These are phyloP conservation scores for Cyclocybe cylindracea DNA, from an alignment of 768 basidiomycete species.

Conservation along the genomic window DNA sequence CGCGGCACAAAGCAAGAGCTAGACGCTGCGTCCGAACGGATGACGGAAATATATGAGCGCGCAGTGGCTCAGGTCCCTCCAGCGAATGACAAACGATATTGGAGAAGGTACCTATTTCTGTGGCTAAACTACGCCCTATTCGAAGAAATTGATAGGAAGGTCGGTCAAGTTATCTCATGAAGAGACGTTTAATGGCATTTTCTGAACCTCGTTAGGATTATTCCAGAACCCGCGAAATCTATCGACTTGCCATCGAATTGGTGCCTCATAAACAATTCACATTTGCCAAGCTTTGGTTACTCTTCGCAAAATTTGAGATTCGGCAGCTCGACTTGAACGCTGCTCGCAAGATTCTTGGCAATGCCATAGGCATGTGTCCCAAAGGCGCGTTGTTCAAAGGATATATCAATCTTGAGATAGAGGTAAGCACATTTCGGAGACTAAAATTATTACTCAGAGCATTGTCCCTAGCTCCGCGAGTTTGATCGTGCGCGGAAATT, in stretches of 20 bases:
- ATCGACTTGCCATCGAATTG: slow-evolving; percentile 84
- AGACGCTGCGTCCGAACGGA: slow-evolving; percentile 58
- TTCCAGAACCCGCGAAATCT: slow-evolving; percentile 84
- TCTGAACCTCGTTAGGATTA: slow-evolving; percentile 58
- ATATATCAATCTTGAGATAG: slow-evolving; percentile 92
- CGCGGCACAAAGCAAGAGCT: slow-evolving; percentile 73
- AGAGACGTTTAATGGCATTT: not conserved
- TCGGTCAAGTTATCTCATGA: slow-evolving; percentile 26
- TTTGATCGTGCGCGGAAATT: slow-evolving; percentile 91
- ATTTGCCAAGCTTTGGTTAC: slow-evolving; percentile 94
- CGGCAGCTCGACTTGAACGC: slow-evolving; percentile 78
- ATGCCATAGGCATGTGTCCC: slow-evolving; percentile 92
- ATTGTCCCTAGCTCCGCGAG: slow-evolving; percentile 69
- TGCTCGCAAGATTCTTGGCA: slow-evolving; percentile 87
- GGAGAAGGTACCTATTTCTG: slow-evolving; percentile 87
- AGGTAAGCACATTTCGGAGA: slow-evolving; percentile 49
- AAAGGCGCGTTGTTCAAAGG: slow-evolving; percentile 95
- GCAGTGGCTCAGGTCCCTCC: slow-evolving; percentile 96
- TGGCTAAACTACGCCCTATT: slow-evolving; percentile 97
- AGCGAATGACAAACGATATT: slow-evolving; percentile 89
- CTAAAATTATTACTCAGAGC: not conserved
- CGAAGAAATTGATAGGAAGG: slow-evolving; percentile 95
- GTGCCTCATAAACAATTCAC: slow-evolving; percentile 97
- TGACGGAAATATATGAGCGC: slow-evolving; percentile 93
- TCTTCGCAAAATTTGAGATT: slow-evolving; percentile 91